phyloP scores from a whole-genome alignment of 2,329 filamentous ascomycete genomes.

The Aspergillus aculeatus region DNA sequence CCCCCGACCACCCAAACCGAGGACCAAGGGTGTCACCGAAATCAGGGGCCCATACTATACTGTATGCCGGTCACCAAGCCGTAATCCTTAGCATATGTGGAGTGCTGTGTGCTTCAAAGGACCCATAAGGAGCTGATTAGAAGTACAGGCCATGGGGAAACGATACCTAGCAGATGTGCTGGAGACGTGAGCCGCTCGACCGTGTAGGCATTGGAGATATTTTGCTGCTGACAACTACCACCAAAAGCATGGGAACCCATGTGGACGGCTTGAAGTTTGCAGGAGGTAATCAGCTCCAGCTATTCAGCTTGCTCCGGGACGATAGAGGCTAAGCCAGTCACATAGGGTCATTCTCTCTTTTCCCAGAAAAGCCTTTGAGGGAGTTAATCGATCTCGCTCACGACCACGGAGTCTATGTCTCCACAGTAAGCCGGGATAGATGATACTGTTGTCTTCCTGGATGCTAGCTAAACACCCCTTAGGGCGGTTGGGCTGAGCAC shows the following conservation, averaged over 20 bases:
- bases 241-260: conserved; percentile 52
- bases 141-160: conserved; percentile 49
- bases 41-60: conserved; percentile 58
- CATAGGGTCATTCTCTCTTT: conserved; percentile 51
- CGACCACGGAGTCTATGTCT: conserved; percentile 52
- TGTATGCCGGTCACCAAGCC: conserved; percentile 25
- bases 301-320: not conserved
- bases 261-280: conserved; percentile 58
- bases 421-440: conserved; percentile 40
- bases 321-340: not conserved
- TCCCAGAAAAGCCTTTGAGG: conserved; percentile 46
- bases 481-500: conserved; percentile 57
- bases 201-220: not conserved
- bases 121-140: not conserved
- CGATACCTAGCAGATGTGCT: conserved; percentile 54
- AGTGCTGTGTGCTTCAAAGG: not conserved
- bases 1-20: conserved; percentile 49
- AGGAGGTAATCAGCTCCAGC: conserved; percentile 34
- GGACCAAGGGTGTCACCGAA: conserved; percentile 53
- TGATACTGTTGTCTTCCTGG: not conserved
- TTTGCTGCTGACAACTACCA: conserved; percentile 9
- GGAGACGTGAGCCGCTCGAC: conserved; percentile 44
- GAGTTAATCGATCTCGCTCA: conserved; percentile 53
- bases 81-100: not conserved
- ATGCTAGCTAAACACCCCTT: not conserved